Evolutionary conservation across 768 basidiomycete genomes (phyloP), one percentile per base, ranked within the genome.

Genomic region (Termitomyces sp.): DNA sequence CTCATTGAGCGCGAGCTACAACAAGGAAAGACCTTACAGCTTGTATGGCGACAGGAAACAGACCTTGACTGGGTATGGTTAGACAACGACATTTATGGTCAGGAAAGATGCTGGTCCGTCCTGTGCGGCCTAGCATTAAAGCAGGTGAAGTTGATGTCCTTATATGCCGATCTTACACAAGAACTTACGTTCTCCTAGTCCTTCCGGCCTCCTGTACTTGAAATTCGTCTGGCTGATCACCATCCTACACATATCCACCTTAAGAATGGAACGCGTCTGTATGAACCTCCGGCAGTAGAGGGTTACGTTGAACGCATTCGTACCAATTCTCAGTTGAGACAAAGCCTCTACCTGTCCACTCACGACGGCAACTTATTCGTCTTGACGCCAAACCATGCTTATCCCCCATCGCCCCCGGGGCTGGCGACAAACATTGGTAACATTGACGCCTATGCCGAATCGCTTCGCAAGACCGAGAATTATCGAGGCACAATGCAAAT

Each of bases 21-120:
- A 47, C 70, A 77, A 46, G 91, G 90, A 22, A 80, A 79, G 52
- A 71, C 72, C 8, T 71, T 95, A 37, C 81, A 86, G 66, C 76
- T 97, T 39, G 90, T 85, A 43, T 98, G 95, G 95, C 79, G 89
- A 39, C 67, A 78, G 29, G 83, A 78, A 22, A 83, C 85, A 2
- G 81, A 83, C 59, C 68, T 98, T 47, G 94, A 98, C 65, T 98
- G 95, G 95, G 75, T 94, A 27, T 88, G 88, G 80, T 76, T 86
- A 37, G 79, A 85, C n/a, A 74, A 79, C 26, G 87, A 90, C 62
- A 74, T 87, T 0, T 75, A 82, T 34, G 89, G 85, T 10, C 74
- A 79, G 50, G 62, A 69, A 22, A 77, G 94, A 46, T 76, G 79
- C 26, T 94, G 90, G 88, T 79, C 81, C 1, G 82, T 92, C 2